Evolutionary conservation across 2,329 filamentous ascomycete species (phyloP).

Genomic region (Phialophora tarda): DNA sequence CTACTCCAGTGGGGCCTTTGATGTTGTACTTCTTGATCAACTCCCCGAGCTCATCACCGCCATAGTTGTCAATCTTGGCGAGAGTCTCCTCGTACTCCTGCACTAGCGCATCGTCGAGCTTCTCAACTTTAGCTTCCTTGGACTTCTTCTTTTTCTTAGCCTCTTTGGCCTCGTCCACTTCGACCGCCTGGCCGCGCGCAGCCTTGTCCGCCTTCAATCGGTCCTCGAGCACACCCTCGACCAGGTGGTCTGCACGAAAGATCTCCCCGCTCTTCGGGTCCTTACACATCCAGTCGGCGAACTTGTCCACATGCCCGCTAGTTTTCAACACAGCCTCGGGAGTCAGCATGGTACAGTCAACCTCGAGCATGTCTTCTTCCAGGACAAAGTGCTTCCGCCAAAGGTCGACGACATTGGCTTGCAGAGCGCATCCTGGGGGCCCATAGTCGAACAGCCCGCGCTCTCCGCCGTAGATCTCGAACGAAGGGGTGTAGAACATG

Average conservation of each 20-base stretch:
- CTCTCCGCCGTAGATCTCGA: conserved; percentile 92
- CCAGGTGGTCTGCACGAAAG: conserved; percentile 92
- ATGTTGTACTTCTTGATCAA: conserved; percentile 92
- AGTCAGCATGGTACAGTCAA: conserved; percentile 92
- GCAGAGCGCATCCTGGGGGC: conserved; percentile 82
- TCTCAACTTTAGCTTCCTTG: conserved; percentile 76
- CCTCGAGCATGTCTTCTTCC: conserved; percentile 92
- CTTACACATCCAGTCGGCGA: conserved; percentile 99
- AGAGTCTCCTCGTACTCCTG: conserved; percentile 90
- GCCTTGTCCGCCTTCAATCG: conserved; percentile 90
- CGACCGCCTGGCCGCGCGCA: conserved; percentile 77
- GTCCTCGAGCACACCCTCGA: conserved; percentile 89
- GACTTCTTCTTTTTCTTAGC: conserved; percentile 89
- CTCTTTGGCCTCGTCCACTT: conserved; percentile 73
- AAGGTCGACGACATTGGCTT: conserved; percentile 83
- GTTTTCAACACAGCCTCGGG: conserved; percentile 94
- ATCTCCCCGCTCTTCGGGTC: conserved; percentile 98
- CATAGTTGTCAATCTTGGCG: conserved; percentile 95
- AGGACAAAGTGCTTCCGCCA: conserved; percentile 95
- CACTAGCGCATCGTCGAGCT: conserved; percentile 83
- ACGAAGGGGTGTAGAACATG: conserved; percentile 92
- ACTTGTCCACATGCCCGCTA: conserved; percentile 95
- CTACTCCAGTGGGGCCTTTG: conserved; percentile 79
- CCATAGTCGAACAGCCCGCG: conserved; percentile 93
- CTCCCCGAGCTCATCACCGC: conserved; percentile 80